phyloP scores from a whole-genome alignment of 75 land plant species.

The Gnetum montanum region DNA sequence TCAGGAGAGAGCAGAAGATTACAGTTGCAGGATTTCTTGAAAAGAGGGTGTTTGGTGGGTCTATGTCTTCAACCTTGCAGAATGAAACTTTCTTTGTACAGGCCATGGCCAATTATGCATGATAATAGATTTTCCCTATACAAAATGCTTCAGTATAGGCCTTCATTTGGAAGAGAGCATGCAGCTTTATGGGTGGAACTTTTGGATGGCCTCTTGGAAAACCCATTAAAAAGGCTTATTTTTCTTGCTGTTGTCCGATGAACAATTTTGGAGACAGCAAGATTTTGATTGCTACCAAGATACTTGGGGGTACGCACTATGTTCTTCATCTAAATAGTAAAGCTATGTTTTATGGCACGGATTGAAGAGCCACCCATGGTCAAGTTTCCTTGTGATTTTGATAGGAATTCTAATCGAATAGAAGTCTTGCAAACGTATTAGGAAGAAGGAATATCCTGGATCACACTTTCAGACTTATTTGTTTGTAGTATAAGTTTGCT shows the following conservation, averaged over 20 bases:
- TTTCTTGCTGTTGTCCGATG: slow-evolving; percentile 73
- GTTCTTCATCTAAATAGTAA: slow-evolving; percentile 87
- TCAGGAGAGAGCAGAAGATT: slow-evolving; percentile 32
- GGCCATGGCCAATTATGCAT: slow-evolving; percentile 80
- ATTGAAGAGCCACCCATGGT: slow-evolving; percentile 46
- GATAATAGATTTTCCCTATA: slow-evolving; percentile 71
- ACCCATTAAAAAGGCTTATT: slow-evolving; percentile 61
- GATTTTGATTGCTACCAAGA: slow-evolving; percentile 67
- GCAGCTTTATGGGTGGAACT: slow-evolving; percentile 79
- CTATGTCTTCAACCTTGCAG: slow-evolving; percentile 44
- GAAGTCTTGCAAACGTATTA: slow-evolving; percentile 29
- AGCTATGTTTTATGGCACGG: slow-evolving; percentile 66
- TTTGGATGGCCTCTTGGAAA: slow-evolving; percentile 82
- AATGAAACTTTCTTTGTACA: slow-evolving; percentile 44
- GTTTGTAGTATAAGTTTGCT: slow-evolving; percentile 42
- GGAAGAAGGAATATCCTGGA: slow-evolving; percentile 86
- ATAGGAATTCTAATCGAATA: slow-evolving; percentile 30
- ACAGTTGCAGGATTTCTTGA: slow-evolving; percentile 51
- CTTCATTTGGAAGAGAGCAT: slow-evolving; percentile 43
- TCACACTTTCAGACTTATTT: slow-evolving; percentile 73
- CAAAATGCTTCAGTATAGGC: slow-evolving; percentile 52
- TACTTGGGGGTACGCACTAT: slow-evolving; percentile 82
- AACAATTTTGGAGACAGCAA: slow-evolving; percentile 29
- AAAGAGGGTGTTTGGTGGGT: slow-evolving; percentile 38
- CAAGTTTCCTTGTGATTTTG: slow-evolving; percentile 47